Percentiles rank a stretch among this genome's conserved stretches.
Evolutionary conservation across 2,329 filamentous ascomycete genomes (phyloP).

Genomic region (Colletotrichum plurivorum): DNA sequence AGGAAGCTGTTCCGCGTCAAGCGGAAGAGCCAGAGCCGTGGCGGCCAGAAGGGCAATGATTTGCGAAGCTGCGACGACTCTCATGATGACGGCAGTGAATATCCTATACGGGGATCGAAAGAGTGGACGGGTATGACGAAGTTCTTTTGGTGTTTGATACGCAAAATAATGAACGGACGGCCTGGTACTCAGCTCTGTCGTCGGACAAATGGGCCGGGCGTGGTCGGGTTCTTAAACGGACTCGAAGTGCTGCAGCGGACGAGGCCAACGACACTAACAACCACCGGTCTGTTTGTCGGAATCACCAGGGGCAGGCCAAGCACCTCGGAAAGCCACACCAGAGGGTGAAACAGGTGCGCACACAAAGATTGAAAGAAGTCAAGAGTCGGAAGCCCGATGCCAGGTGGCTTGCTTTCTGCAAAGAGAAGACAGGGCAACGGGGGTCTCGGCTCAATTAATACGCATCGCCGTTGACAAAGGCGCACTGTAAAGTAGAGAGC

Average conservation of each 20-base stretch:
- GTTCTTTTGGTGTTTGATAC: not conserved
- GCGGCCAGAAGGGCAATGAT: constrained; percentile 16
- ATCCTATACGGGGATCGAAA: not conserved
- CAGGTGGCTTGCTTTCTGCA: constrained; percentile 3
- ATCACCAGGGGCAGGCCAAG: constrained; percentile 3
- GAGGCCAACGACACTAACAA: constrained; percentile 5
- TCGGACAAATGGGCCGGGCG: constrained; percentile 4
- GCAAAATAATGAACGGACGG: not conserved
- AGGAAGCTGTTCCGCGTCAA: constrained; percentile 25
- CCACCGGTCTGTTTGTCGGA: constrained; percentile 12
- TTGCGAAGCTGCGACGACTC: not conserved
- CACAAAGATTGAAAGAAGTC: constrained; percentile 6
- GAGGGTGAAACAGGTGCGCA: constrained; percentile 29
- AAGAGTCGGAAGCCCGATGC: constrained; percentile 3
- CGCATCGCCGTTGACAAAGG: not conserved
- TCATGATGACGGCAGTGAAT: constrained; percentile 12
- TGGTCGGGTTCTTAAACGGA: constrained; percentile 5
- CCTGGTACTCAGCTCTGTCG: not conserved
- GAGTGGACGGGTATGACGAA: not conserved
- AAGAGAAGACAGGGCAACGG: not conserved
- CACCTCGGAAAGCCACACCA: constrained; percentile 20
- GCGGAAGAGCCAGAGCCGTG: constrained; percentile 14
- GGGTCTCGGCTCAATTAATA: constrained; percentile 4
- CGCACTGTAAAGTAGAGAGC: no score
- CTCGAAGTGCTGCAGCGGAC: not conserved